phyloP scores from a whole-genome alignment of 805 yeast genomes.

The Millerozyma acaciae region DNA sequence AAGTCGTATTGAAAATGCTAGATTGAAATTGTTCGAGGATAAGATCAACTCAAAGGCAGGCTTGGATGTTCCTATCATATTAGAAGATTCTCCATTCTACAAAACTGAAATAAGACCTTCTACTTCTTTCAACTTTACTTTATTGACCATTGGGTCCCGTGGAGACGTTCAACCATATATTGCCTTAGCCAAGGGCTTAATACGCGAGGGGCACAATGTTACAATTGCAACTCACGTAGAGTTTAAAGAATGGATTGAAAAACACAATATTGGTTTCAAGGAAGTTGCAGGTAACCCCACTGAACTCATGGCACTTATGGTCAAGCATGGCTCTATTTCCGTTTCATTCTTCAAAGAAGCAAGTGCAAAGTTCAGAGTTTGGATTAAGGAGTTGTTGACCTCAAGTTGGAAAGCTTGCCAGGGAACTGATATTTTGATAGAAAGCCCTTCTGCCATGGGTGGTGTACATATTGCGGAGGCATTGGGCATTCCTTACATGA shows the following conservation, averaged over 20 bases:
- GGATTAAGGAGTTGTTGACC: slow-evolving; percentile 72
- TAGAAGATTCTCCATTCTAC: slow-evolving; percentile 60
- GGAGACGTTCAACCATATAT: slow-evolving; percentile 98
- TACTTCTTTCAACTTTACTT: slow-evolving; percentile 53
- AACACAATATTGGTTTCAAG: slow-evolving; percentile 63
- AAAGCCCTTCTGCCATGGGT: slow-evolving; percentile 95
- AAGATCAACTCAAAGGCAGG: slow-evolving; percentile 58
- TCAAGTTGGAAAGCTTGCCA: slow-evolving; percentile 89
- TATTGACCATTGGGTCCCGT: slow-evolving; percentile 88
- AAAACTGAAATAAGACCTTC: slow-evolving; percentile 51
- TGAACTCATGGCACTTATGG: slow-evolving; percentile 89
- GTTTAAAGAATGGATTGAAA: slow-evolving; percentile 69
- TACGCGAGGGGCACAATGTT: slow-evolving; percentile 78
- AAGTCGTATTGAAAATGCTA: slow-evolving; percentile 48
- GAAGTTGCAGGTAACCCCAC: slow-evolving; percentile 92
- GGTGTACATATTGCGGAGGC: slow-evolving; percentile 96
- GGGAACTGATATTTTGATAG: slow-evolving; percentile 76
- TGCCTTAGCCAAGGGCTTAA: slow-evolving; percentile 77
- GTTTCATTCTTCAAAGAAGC: slow-evolving; percentile 84
- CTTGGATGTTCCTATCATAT: slow-evolving; percentile 60
- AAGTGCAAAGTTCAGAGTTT: slow-evolving; percentile 66
- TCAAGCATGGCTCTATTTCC: slow-evolving; percentile 82
- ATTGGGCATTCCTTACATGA: slow-evolving; percentile 78
- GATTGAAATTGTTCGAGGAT: slow-evolving; percentile 65
- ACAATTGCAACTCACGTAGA: slow-evolving; percentile 84